Evolutionary conservation across 2,329 filamentous ascomycete species (phyloP), one percentile per base, ranked within the genome.

Genomic region (Zelopaecilomyces penicillatus): DNA sequence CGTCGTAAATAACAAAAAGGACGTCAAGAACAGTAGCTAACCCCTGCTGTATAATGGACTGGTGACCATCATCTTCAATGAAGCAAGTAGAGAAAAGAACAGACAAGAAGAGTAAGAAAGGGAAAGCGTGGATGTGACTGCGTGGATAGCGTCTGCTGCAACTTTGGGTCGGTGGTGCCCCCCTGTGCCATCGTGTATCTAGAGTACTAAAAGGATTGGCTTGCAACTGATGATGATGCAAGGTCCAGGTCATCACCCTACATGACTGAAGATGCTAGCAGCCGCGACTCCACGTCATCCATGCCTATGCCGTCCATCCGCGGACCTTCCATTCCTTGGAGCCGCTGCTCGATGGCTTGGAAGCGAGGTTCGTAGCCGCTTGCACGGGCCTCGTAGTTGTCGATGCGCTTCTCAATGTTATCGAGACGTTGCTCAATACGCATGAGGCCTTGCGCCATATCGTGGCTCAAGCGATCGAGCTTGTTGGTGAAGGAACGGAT

Each of bases 401-500:
- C 73, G 46, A 80, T 63, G n/a, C 75, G 68, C 59, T 76, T 76
- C 54, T 76, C 69, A 28, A 80, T 67, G 40, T 65, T 65, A 11
- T 76, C 73, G 6, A 76, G 65, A 3, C 68, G 67, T 47, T 67
- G 64, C 49, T 74, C 70, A 37, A 80, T 67, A 39, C 72, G 68
- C 51, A 67, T 60, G 47, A 80, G 66, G 5, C 73, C 73, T 48
- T 77, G 71, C 2, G 62, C 59, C 57, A 79, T 68, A 33, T 81
- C 77, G 56, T 80, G 76, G 45, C 65, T 69, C 47, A 80, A 65
- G 30, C 77, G 73, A 49, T 81, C 77, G 29, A 81, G 63, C 63
- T 80, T 80, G 57, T 79, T 77, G 5, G 69, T 75, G 38, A 80
- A 67, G 39, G 71, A 77, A 39, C 77, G 70, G 32, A 81, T 70